phyloP scores from a whole-genome alignment of 1,139 yeast genomes.

The Blastobotrys indianensis region DNA sequence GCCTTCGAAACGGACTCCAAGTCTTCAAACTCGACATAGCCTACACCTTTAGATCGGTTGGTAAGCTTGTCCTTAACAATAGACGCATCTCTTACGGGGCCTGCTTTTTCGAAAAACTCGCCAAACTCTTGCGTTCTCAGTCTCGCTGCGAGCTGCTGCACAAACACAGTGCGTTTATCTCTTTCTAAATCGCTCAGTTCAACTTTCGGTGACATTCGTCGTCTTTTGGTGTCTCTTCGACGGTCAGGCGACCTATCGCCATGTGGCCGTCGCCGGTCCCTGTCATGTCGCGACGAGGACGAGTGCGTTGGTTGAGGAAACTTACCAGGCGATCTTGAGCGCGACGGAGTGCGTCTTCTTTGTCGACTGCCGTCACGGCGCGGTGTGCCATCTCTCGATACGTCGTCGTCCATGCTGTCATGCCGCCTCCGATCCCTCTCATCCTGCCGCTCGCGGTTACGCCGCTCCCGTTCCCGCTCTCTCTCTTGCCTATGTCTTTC shows the following conservation, averaged over 20 bases:
- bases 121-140: conserved; percentile 31
- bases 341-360: conserved; percentile 6
- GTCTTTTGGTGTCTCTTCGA: conserved; percentile 9
- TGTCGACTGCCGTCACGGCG: conserved; percentile 8
- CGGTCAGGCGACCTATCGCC: conserved; percentile 1
- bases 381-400: conserved; percentile 1
- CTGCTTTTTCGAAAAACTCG: conserved; percentile 35
- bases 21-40: conserved; percentile 35
- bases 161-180: conserved; percentile 36
- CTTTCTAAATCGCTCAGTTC: conserved; percentile 13
- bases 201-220: conserved; percentile 2
- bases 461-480: conserved; percentile 2
- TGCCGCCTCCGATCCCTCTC: conserved; percentile 4
- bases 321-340: conserved; percentile 11
- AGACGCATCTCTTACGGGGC: conserved; percentile 35
- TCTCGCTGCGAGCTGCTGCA: conserved; percentile 36
- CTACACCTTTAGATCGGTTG: conserved; percentile 37
- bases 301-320: conserved; percentile 5
- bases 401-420: conserved; percentile 9
- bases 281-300: conserved; percentile 10
- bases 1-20: conserved; percentile 32
- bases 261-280: too few species aligned
- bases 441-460: conserved; percentile 1
- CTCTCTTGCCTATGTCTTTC: conserved; percentile 5
- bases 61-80: conserved; percentile 35